phyloP scores from a whole-genome alignment of 352 stramenopile species.

The Pythium sp. region DNA sequence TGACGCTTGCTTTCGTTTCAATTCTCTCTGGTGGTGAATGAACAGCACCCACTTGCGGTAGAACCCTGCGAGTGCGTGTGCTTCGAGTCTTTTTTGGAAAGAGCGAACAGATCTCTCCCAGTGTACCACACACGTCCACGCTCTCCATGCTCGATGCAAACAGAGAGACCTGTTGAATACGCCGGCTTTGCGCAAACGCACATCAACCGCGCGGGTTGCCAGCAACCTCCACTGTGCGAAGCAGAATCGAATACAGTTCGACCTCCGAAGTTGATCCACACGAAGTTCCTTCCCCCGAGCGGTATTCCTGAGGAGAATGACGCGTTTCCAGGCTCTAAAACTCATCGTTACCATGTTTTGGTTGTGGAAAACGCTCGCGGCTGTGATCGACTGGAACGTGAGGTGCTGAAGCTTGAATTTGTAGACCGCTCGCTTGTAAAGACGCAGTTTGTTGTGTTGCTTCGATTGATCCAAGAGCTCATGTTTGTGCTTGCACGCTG shows the following conservation, averaged over 20 bases:
- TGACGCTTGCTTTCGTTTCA: conserved; percentile 6
- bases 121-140: conserved; percentile 19
- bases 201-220: conserved; percentile 11
- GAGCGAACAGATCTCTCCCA: conserved; percentile 15
- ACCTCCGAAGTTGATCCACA: background rate
- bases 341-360: background rate
- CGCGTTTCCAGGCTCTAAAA: background rate
- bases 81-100: conserved; percentile 14
- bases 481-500: background rate
- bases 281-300: background rate
- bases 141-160: conserved; percentile 22
- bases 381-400: background rate
- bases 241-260: background rate
- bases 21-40: background rate
- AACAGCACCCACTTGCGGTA: conserved; percentile 20
- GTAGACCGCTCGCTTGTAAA: conserved; percentile 1
- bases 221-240: conserved; percentile 6
- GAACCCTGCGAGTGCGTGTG: background rate
- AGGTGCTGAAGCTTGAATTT: conserved; percentile 2
- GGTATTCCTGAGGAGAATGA: background rate
- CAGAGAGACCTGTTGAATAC: conserved; percentile 16
- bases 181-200: conserved; percentile 19
- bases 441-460: background rate
- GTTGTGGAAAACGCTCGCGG: background rate
- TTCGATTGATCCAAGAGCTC: background rate